Percentiles rank a stretch among this genome's conserved stretches.
phyloP scores from a whole-genome alignment of 176 grass and related monocot species.

The sorghum (Sorghum bicolor) region DNA sequence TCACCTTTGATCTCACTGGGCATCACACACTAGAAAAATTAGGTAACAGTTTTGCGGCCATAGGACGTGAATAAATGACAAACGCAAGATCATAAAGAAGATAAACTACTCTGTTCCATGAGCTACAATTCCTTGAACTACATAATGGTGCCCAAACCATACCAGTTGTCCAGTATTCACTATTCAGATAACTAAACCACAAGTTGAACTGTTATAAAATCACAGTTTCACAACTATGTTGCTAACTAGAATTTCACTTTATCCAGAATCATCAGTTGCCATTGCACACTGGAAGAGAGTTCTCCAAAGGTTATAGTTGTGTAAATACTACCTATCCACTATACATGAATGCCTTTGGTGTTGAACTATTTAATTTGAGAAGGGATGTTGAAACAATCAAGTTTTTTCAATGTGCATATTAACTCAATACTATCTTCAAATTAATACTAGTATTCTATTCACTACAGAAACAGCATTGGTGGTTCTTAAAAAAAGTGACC shows the following conservation, averaged over 20 bases:
- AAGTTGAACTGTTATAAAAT: slow-evolving; percentile 1
- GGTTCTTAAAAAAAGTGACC: not conserved
- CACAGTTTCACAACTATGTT: not conserved
- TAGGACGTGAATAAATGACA: not conserved
- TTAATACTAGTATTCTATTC: not conserved
- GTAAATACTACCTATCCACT: not conserved
- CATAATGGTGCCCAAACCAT: not conserved
- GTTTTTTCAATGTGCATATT: not conserved
- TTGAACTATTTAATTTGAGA: not conserved
- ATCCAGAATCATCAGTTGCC: not conserved
- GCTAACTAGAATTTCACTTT: not conserved
- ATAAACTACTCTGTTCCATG: not conserved
- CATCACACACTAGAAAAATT: not conserved
- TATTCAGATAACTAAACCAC: not conserved
- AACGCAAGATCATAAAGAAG: too few species aligned
- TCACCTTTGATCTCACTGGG: not conserved
- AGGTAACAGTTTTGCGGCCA: not conserved
- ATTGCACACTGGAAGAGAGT: not conserved
- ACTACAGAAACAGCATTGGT: not conserved
- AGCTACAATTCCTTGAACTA: not conserved
- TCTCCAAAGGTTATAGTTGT: not conserved
- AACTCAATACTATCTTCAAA: not conserved
- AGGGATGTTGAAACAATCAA: not conserved
- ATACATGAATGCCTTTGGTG: not conserved
- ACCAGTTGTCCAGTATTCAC: not conserved